A percentile compares a stretch with the other conserved stretches of the same genome.
phyloP scores from a whole-genome alignment of 129 eudicot genomes.

The Erigeron canadensis region DNA sequence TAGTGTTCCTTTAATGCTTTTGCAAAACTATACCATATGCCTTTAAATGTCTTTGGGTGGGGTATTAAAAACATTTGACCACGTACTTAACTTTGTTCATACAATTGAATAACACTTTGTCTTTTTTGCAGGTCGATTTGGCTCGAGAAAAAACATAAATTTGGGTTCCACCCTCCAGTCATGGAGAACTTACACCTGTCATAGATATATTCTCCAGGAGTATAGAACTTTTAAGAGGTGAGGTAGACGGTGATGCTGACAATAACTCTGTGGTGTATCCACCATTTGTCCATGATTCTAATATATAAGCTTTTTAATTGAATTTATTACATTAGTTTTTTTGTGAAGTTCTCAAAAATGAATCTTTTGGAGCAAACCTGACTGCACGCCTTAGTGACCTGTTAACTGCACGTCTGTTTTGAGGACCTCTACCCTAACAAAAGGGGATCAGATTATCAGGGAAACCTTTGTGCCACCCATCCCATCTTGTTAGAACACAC shows the following conservation, averaged over 20 bases:
- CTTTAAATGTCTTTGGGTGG: neutral
- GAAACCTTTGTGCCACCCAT: neutral
- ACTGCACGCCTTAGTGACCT: neutral
- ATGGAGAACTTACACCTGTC: slow-evolving; percentile 62
- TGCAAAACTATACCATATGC: neutral
- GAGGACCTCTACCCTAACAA: neutral
- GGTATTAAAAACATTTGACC: neutral
- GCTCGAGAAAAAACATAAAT: slow-evolving; percentile 79
- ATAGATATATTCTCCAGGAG: slow-evolving; percentile 59
- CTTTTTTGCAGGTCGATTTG: slow-evolving; percentile 69
- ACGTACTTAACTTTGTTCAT: neutral
- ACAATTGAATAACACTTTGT: neutral
- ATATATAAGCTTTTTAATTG: neutral
- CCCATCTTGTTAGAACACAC: slow-evolving; percentile 10
- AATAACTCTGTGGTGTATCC: slow-evolving; percentile 77
- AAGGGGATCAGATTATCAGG: neutral
- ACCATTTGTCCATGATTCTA: slow-evolving; percentile 40
- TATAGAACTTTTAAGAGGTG: slow-evolving; percentile 57
- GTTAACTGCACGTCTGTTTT: neutral
- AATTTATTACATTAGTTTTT: neutral
- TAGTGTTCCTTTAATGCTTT: neutral
- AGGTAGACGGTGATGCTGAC: slow-evolving; percentile 64
- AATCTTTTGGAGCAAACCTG: neutral
- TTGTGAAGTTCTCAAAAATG: neutral
- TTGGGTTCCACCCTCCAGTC: slow-evolving; percentile 53